Conservation (phyloP, 2,329 filamentous ascomycete genomes). For the Exophiala dermatitidis region DNA sequence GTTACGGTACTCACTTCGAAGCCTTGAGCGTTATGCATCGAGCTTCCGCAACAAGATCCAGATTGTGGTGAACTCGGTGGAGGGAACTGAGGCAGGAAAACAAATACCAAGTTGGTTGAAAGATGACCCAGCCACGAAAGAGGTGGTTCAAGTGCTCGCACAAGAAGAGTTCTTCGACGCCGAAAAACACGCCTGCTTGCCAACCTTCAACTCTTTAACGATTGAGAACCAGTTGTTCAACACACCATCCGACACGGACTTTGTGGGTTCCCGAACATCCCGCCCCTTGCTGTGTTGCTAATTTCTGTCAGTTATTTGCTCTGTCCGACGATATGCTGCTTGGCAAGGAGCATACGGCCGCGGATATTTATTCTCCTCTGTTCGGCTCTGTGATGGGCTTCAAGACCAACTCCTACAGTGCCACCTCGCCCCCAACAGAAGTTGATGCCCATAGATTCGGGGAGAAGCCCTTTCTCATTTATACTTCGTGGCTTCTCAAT, state of each 20-base stretch:
- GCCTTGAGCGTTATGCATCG: constrained; percentile 16
- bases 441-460: constrained; percentile 18
- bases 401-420: constrained; percentile 21
- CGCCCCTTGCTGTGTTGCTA: background rate
- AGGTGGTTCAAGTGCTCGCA: constrained; percentile 16
- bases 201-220: constrained; percentile 20
- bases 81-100: constrained; percentile 7
- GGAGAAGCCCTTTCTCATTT: constrained; percentile 22
- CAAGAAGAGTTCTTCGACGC: constrained; percentile 22
- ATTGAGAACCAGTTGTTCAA: constrained; percentile 24
- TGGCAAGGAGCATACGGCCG: constrained; percentile 11
- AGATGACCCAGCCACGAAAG: constrained; percentile 6
- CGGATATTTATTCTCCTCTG: constrained; percentile 19
- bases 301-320: constrained; percentile 12
- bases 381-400: constrained; percentile 22
- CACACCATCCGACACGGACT: constrained; percentile 17
- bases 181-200: constrained; percentile 17
- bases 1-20: constrained; percentile 18
- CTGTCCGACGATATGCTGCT: constrained; percentile 23
- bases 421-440: constrained; percentile 13
- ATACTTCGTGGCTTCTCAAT: constrained; percentile 22
- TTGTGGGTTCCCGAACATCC: constrained; percentile 3
- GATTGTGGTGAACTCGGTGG: constrained; percentile 20
- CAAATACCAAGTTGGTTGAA: constrained; percentile 19
- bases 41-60: constrained; percentile 21